Evolutionary conservation across 1,139 yeast genomes (phyloP).

Genomic region (Zygosaccharomyces sapae): DNA sequence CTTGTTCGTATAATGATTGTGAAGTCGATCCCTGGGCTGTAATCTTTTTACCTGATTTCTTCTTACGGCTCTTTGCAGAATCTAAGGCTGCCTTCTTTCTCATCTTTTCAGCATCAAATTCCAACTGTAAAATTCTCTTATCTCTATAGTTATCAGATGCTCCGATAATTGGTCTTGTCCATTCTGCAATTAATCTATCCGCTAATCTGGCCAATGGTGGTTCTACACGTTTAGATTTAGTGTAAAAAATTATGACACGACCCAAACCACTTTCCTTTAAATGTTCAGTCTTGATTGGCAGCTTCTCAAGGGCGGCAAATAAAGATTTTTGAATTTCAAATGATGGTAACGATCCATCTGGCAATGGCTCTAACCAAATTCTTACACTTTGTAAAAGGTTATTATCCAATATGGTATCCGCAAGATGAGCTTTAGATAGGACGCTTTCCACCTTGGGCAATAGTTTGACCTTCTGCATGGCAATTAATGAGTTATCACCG

Average conservation of each 20-base stretch:
- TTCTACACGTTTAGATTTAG: conserved; percentile 86
- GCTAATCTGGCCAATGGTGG: conserved; percentile 80
- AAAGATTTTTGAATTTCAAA: conserved; percentile 91
- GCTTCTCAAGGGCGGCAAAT: conserved; percentile 63
- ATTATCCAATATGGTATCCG: conserved; percentile 91
- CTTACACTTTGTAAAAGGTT: conserved; percentile 90
- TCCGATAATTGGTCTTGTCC: conserved; percentile 98
- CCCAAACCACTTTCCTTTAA: conserved; percentile 93
- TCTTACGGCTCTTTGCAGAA: conserved; percentile 32
- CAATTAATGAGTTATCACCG: conserved; percentile 46
- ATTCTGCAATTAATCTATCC: conserved; percentile 86
- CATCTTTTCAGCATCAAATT: conserved; percentile 60
- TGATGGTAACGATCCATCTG: conserved; percentile 96
- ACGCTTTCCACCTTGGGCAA: conserved; percentile 75
- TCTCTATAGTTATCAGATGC: conserved; percentile 93
- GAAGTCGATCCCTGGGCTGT: conserved; percentile 39
- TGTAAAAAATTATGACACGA: conserved; percentile 89
- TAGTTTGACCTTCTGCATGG: conserved; percentile 79
- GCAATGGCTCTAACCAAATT: conserved; percentile 96
- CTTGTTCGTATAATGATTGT: conserved; percentile 64
- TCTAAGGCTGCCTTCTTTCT: conserved; percentile 41
- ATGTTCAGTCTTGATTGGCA: conserved; percentile 95
- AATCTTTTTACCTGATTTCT: conserved; percentile 31
- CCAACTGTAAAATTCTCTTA: conserved; percentile 65
- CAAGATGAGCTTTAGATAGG: conserved; percentile 74